A percentile compares a stretch with the other conserved stretches of the same genome.
Evolutionary conservation across 768 basidiomycete species (phyloP).

Genomic region (Lanmaoa pseudosensibilis): DNA sequence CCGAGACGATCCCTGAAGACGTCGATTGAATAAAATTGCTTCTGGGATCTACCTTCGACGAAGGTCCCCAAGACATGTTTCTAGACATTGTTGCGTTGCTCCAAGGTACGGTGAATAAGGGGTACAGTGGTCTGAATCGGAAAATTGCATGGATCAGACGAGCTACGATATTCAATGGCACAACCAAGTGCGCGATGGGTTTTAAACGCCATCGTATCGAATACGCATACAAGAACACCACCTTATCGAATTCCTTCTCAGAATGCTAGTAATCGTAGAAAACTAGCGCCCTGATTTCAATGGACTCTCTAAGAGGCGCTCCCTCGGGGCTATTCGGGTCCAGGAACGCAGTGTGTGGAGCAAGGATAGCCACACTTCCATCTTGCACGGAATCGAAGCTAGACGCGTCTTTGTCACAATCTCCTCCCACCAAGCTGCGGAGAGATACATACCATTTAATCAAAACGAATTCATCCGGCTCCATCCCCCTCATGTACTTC

Average conservation of each 20-base stretch:
- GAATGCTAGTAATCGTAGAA: slow-evolving; percentile 31
- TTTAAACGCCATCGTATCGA: no score
- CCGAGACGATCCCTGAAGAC: not conserved
- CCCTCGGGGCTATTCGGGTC: slow-evolving; percentile 36
- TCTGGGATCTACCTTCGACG: not conserved
- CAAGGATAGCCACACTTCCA: slow-evolving; percentile 33
- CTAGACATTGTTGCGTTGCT: not conserved
- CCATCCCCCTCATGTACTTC: slow-evolving; percentile 47
- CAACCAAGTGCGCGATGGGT: no score
- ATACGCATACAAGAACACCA: not conserved
- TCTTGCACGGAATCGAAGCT: slow-evolving; percentile 39
- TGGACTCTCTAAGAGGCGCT: slow-evolving; percentile 33
- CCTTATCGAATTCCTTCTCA: not conserved
- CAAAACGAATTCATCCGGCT: slow-evolving; percentile 45
- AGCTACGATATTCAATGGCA: no score
- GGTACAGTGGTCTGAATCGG: not conserved
- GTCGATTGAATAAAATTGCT: not conserved
- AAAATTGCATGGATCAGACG: not conserved
- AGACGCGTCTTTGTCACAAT: not conserved
- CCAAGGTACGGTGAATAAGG: not conserved
- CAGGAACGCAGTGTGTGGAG: slow-evolving; percentile 37
- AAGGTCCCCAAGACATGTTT: not conserved
- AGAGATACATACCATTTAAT: slow-evolving; percentile 45
- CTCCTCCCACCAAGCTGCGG: not conserved
- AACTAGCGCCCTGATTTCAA: slow-evolving; percentile 37